Evolutionary conservation across 768 basidiomycete genomes (phyloP).

Genomic region (Lactarius tabidus): DNA sequence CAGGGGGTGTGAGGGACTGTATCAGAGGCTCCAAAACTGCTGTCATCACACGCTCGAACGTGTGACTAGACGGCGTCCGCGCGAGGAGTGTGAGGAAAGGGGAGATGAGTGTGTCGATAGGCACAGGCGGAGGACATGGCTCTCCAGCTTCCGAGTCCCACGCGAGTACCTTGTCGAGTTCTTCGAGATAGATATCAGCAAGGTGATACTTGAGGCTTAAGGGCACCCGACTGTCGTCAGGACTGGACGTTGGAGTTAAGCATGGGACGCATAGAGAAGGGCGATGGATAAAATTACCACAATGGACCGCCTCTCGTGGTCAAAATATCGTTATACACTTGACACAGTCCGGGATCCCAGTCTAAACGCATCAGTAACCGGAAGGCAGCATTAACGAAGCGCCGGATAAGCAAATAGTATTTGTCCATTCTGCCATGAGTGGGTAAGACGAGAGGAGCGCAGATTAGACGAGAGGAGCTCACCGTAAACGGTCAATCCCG

Average conservation of each 20-base stretch:
- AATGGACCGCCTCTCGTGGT: slow-evolving; percentile 69
- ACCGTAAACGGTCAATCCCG: slow-evolving; percentile 89
- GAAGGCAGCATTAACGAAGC: slow-evolving; percentile 84
- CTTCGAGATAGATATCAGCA: slow-evolving; percentile 84
- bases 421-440: slow-evolving; percentile 81
- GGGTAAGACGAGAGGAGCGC: not conserved
- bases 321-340: slow-evolving; percentile 68
- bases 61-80: slow-evolving; percentile 55
- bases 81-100: slow-evolving; percentile 77
- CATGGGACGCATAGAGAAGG: not conserved
- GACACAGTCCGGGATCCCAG: slow-evolving; percentile 58
- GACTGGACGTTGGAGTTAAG: slow-evolving; percentile 38
- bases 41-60: slow-evolving; percentile 70
- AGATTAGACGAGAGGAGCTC: slow-evolving; percentile 27
- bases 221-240: slow-evolving; percentile 69
- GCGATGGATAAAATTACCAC: slow-evolving; percentile 48
- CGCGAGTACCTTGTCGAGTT: slow-evolving; percentile 67
- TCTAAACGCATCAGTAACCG: slow-evolving; percentile 63
- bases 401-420: slow-evolving; percentile 91
- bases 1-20: slow-evolving; percentile 41
- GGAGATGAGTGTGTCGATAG: slow-evolving; percentile 50
- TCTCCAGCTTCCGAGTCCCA: slow-evolving; percentile 8
- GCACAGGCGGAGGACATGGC: slow-evolving; percentile 38
- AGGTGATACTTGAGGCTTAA: slow-evolving; percentile 79
- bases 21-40: slow-evolving; percentile 70